Conservation (phyloP, 208 protist genomes). For the Lotmaria passim region DNA sequence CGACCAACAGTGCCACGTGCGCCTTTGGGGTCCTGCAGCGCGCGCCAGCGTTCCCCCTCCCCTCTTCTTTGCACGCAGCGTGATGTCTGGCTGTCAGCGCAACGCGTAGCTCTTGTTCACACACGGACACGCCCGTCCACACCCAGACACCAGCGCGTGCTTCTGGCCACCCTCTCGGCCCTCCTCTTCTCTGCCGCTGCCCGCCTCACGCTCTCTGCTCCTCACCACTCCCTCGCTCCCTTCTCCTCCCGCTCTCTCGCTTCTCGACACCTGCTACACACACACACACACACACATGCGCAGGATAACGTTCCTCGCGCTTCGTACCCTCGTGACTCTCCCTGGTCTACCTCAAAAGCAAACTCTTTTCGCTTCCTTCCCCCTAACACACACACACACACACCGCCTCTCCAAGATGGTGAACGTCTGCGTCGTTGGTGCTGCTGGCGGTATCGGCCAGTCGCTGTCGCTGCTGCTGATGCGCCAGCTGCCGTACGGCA, state of each 20-base stretch:
- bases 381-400: constrained; percentile 5
- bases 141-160: too few species aligned
- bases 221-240: neutral
- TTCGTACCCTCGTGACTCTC: neutral
- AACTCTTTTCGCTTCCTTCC: neutral
- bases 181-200: too few species aligned
- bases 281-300: neutral
- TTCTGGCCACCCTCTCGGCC: too few species aligned
- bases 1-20: too few species aligned
- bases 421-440: constrained; percentile 89
- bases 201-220: neutral
- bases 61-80: too few species aligned
- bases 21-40: too few species aligned
- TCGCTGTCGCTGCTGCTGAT: constrained; percentile 88
- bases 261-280: neutral
- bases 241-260: neutral
- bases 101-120: too few species aligned
- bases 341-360: constrained; percentile 9
- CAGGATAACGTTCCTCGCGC: constrained; percentile 1
- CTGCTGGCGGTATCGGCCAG: constrained; percentile 90
- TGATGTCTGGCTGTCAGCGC: too few species aligned
- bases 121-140: too few species aligned
- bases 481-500: constrained; percentile 71
- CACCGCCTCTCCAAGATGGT: constrained; percentile 51
- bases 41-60: too few species aligned